A percentile compares a stretch with the other conserved stretches of the same genome.
These are phyloP conservation scores for Tetrapisispora arboricola DNA, from an alignment of 805 yeast genomes.

Conservation along the genomic window DNA sequence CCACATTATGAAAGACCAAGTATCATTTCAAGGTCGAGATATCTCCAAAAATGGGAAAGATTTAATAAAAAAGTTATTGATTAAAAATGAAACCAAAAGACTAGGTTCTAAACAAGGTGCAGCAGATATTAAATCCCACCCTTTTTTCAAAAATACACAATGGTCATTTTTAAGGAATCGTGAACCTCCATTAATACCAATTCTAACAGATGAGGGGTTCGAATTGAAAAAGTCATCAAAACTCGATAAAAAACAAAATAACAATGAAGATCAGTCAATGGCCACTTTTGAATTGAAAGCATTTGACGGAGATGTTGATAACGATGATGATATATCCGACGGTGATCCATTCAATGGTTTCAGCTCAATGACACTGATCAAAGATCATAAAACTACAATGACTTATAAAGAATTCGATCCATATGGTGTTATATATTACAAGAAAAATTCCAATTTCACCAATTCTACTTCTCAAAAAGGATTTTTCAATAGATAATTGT, in stretches of 20 bases:
- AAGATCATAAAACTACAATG: conserved; percentile 48
- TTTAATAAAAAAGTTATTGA: conserved; percentile 67
- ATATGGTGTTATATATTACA: conserved; percentile 34
- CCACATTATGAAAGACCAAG: conserved; percentile 76
- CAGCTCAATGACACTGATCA: conserved; percentile 76
- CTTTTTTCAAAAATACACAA: conserved; percentile 81
- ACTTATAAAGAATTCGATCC: conserved; percentile 37
- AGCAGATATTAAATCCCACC: conserved; percentile 83
- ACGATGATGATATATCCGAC: conserved; percentile 28
- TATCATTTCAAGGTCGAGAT: conserved; percentile 58
- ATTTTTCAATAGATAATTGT: background rate
- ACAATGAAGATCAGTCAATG: conserved; percentile 10
- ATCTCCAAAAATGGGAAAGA: conserved; percentile 69
- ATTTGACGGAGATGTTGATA: conserved; percentile 27
- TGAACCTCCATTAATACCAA: conserved; percentile 93
- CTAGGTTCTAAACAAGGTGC: conserved; percentile 93
- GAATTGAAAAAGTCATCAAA: conserved; percentile 35
- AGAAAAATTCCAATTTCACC: conserved; percentile 31
- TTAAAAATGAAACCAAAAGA: conserved; percentile 81
- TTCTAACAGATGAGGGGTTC: conserved; percentile 42
- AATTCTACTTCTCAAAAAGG: conserved; percentile 1
- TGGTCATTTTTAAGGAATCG: conserved; percentile 93
- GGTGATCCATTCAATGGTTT: conserved; percentile 76
- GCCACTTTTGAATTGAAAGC: conserved; percentile 15
- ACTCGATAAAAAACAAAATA: conserved; percentile 12